Evolutionary conservation across 2,329 filamentous ascomycete genomes (phyloP), one percentile per base, ranked within the genome.

Genomic region (Colletotrichum spinosum): DNA sequence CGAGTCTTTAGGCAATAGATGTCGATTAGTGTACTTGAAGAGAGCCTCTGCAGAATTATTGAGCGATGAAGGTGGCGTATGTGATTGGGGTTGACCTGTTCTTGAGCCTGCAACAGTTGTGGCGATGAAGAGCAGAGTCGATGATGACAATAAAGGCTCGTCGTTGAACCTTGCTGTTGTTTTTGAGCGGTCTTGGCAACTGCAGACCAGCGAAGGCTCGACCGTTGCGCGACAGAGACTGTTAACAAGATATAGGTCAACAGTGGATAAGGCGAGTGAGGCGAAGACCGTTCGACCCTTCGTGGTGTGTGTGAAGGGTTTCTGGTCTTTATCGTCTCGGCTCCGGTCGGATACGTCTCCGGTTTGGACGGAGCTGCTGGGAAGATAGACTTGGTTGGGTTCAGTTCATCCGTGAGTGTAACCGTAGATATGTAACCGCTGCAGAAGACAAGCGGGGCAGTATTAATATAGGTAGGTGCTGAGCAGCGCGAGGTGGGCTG

Each of bases 131-230:
- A 25, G 25, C 25, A 25, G 25, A 5, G 25, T 25, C 34, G 46
- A 48, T 45, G 53, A 62, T 52, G 46, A 57, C 53, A 57, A 52
- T 51, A 8, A 10, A 52, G 34, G 10, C 17, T 41, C 46, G 53
- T 37, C 41, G 59, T 62, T 62, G 53, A 53, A 34, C 44, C 8
- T 44, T 13, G 13, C 13, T 15, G 38, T 38, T 49, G 37, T 42
- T 15, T 49, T 8, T 17, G 12, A 44, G 17, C 59, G 45, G 4
- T 17, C 52, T 51, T 50, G 51, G 58, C 58, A 55, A 25, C 51
- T 56, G 52, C 59, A 56, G 45, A 37, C 45, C 3, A 38, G 51
- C 37, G 50, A 42, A 55, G 37, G 38, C 25, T 42, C 13, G 44
- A 34, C 15, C 12, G 46, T 38, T 50, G 15, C 58, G 51, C 34